Base-by-base conservation (phyloP, 495 filamentous ascomycete species). In the Xylaria palmicola region DNA sequence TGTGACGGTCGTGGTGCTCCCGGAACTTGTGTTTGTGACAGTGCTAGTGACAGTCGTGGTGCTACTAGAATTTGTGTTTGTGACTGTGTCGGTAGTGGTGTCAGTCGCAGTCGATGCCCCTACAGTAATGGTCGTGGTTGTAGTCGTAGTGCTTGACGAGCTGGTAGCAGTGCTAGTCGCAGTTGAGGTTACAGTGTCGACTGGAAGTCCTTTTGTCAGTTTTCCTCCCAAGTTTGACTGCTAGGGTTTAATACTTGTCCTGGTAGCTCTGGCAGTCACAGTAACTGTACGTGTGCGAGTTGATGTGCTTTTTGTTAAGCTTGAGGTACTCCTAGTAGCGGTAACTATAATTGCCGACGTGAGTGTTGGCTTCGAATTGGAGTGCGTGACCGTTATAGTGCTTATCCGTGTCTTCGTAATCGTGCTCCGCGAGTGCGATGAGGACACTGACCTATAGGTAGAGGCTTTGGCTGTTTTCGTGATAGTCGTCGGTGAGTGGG, bases 11-110 rank as follows among this genome's bases (percentile, higher is more conserved):
- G 47, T 59, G 17, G 41, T 62, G 6, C 20, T 51, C 15, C 44
- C 62, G 0, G 63, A 61, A 32, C 45, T 56, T 2, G 59, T 68
- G 5, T 51, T 62, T 7, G 57, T 66, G 1, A 52, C 5, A 1
- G 66, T 66, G 3, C 22, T 39, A 1, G 65, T 68, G 26, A 39
- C 44, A 3, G 63, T 29, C 7, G 27, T 32, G 15, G 13, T 26
- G 7, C 17, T 39, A 3, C 32, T 19, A 53, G 30, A 8, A 22
- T 22, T 43, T 13, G 34, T 49, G 24, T 17, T 59, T 12, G 56
- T 48, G 6, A 29, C 7, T 6, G 47, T 40, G 19, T 39, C 34
- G 26, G 54, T 41, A 10, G 6, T 12, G 24, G 13, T 60, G 20
- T 48, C 30, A 48, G 40, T 26, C 6, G 9, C 32, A 5, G 13